phyloP scores from a whole-genome alignment of 352 stramenopile species.

The Ophiocytium majus region DNA sequence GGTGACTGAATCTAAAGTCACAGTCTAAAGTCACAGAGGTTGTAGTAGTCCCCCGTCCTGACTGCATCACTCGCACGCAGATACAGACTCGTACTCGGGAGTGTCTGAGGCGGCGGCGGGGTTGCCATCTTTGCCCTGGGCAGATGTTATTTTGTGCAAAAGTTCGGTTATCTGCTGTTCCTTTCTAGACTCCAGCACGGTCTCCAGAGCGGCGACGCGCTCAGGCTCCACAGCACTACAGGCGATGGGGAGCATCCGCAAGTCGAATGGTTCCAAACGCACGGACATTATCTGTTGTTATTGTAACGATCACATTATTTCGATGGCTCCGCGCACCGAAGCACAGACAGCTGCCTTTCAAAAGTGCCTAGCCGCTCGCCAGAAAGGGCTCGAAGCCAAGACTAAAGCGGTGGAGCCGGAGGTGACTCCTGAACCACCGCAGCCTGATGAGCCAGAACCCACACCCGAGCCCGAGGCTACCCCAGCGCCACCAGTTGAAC shows the following conservation, averaged over 20 bases:
- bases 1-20: not conserved
- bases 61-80: not conserved
- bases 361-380: not conserved
- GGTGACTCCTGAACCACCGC: no score
- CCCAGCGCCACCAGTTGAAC: not conserved
- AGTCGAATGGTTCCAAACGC: not conserved
- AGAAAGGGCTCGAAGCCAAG: not conserved
- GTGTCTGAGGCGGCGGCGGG: not conserved
- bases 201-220: not conserved
- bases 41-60: not conserved
- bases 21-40: no score
- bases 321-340: not conserved
- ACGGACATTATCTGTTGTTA: not conserved
- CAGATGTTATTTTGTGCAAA: not conserved
- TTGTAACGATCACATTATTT: not conserved
- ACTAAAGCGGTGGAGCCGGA: no score
- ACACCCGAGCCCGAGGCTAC: not conserved
- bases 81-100: not conserved
- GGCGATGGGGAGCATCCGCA: not conserved
- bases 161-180: not conserved
- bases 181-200: not conserved
- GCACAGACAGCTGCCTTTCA: not conserved
- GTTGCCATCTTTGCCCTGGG: not conserved
- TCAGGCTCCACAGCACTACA: not conserved
- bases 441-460: no score